Evolutionary conservation across 495 filamentous ascomycete species (phyloP).

Genomic region (Monascus purpureus): DNA sequence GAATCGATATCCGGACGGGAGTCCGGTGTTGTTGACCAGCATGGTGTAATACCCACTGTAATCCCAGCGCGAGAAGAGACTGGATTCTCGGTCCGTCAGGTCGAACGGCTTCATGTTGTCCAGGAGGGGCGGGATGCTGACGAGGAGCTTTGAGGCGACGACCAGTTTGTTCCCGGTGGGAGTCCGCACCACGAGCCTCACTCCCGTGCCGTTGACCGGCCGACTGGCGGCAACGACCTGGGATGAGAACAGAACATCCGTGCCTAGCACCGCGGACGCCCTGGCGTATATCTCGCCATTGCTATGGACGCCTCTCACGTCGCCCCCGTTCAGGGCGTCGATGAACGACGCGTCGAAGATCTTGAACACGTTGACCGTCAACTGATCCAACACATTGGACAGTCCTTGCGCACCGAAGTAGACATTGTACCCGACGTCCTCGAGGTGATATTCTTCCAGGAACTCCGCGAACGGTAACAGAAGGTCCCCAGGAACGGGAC

Average conservation of each 20-base stretch:
- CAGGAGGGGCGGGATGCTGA: constrained; percentile 20
- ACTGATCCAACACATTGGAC: constrained; percentile 14
- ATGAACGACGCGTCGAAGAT: background rate
- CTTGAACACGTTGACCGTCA: constrained; percentile 9
- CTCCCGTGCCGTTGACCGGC: constrained; percentile 6
- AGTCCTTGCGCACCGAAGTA: constrained; percentile 14
- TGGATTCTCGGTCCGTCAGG: constrained; percentile 12
- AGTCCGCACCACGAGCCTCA: constrained; percentile 14
- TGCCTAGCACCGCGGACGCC: constrained; percentile 10
- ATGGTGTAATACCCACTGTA: constrained; percentile 22
- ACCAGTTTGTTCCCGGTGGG: constrained; percentile 16
- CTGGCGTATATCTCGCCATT: constrained; percentile 22
- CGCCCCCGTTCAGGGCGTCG: constrained; percentile 9
- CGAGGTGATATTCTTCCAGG: constrained; percentile 27
- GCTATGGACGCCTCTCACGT: constrained; percentile 17
- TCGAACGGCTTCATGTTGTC: constrained; percentile 17
- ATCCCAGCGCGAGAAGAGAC: constrained; percentile 20
- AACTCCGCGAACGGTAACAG: constrained; percentile 34
- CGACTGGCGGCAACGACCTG: constrained; percentile 10
- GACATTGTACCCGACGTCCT: constrained; percentile 9
- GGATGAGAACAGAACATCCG: constrained; percentile 11
- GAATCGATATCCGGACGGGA: no score
- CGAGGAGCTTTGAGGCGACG: constrained; percentile 24
- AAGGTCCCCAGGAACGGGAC: constrained; percentile 34
- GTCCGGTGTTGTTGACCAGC: constrained; percentile 17